Conservation (phyloP, 2,329 filamentous ascomycete species). For the Phialophora verrucosa region DNA sequence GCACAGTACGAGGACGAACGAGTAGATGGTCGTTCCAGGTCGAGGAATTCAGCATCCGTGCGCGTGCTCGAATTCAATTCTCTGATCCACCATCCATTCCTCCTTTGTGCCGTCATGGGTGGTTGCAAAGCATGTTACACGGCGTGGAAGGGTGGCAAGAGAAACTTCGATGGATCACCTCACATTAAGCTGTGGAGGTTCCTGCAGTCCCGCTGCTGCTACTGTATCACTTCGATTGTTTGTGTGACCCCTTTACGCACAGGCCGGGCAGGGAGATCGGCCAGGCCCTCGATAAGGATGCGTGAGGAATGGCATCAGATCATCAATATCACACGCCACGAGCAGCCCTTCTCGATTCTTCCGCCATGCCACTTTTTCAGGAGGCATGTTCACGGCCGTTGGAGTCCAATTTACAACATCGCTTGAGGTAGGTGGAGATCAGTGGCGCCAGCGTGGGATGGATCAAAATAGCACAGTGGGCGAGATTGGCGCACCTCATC, state of each 20-base stretch:
- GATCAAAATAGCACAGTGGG: background rate
- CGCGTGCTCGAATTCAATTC: background rate
- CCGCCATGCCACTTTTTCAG: background rate
- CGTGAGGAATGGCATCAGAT: background rate
- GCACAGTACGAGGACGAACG: too few relatives aligned
- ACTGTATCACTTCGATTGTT: background rate
- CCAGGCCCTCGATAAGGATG: background rate
- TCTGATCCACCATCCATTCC: background rate
- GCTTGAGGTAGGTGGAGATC: background rate
- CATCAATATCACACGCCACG: background rate
- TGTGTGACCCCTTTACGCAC: background rate
- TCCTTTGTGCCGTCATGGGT: background rate
- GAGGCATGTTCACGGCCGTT: background rate
- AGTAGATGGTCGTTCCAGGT: too few relatives aligned
- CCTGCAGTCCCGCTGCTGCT: background rate
- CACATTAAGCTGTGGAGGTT: background rate
- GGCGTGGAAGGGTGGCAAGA: background rate
- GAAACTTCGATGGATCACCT: background rate
- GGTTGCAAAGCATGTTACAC: background rate
- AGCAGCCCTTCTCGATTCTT: background rate
- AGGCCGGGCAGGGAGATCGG: background rate
- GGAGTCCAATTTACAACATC: constrained; percentile 1
- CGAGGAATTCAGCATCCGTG: too few relatives aligned
- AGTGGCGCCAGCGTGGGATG: constrained; percentile 12
- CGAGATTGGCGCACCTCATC: constrained; percentile 1